Base-by-base conservation (phyloP, 257 asterid species). In the Solanum sejunctum region DNA sequence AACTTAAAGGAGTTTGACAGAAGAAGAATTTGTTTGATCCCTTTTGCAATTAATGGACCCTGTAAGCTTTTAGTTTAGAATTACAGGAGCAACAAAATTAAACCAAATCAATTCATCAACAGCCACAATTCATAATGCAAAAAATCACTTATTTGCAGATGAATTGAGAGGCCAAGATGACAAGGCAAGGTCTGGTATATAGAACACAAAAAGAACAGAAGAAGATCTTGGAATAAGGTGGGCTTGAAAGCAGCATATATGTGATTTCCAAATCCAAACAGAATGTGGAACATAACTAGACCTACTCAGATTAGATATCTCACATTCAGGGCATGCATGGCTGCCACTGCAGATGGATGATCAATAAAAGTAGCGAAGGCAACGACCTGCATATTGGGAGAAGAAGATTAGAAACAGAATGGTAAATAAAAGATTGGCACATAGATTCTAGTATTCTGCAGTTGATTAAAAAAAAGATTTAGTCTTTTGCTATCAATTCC, bases 331-430 rank as follows among this genome's bases (percentile, higher is more conserved):
- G 98, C 87, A 85, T 94, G 95, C 86, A 97, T 90, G 20, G 97
- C 93, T 80, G 96, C 93, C 93, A 95, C 88, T 75, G 99, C 99
- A 55, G 98, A 90, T 87, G 87, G 98, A 88, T 91, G 98, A 91
- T 93, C 93, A 39, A 91, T 90, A 89, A 97, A 97, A 81, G 96
- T 97, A 58, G 98, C 99, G 92, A 95, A 97, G 43, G 99, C 99
- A 86, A 95, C 99, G 73, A 95, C 99, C 99, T 96, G 92, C 78
- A 85, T 86, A 67, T 77, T 61, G 39, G 52, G 51, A 43, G 56
- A 51, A 85, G 36, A 66, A 61, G 83, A 12, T 45, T 20, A 85
- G 49, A 21, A 23, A 75, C 28, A 7, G 52, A 16, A 78, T 17
- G 15, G 83, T 10, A 52, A 52, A 52, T 26, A 52, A 36, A 28